These are phyloP conservation scores for Arthrobotrys sphaeroides DNA, from an alignment of 2,329 filamentous ascomycete species.

Conservation along the genomic window DNA sequence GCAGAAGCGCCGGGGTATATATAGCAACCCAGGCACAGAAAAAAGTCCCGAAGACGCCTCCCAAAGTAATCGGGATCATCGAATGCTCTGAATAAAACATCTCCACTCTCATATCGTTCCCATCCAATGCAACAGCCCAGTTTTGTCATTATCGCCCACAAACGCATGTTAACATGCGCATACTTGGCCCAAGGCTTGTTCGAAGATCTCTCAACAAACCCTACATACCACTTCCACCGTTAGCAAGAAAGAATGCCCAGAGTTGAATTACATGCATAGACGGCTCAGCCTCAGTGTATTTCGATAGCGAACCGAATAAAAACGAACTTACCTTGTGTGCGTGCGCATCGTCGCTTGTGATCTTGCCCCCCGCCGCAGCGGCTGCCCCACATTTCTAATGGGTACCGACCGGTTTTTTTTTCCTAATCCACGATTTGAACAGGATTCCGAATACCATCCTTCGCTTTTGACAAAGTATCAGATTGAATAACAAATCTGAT, in stretches of 20 bases:
- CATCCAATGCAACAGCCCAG: background rate
- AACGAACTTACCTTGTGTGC: background rate
- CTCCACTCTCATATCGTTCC: background rate
- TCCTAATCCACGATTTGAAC: too few species aligned
- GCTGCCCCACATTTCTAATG: too few species aligned
- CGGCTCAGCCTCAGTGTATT: slow-evolving; percentile 6
- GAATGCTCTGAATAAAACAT: too few species aligned
- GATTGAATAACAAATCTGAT: background rate
- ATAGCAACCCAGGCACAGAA: background rate
- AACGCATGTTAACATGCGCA: background rate
- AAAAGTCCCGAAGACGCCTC: background rate
- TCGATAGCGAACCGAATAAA: slow-evolving; percentile 14
- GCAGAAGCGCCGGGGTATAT: slow-evolving; percentile 18
- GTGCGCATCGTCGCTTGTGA: slow-evolving; percentile 30
- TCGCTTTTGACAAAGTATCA: too few species aligned
- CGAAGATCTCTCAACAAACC: slow-evolving; percentile 17
- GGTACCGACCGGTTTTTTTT: too few species aligned
- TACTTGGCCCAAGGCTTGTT: slow-evolving; percentile 26
- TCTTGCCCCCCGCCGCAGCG: slow-evolving; percentile 15
- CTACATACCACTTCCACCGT: background rate
- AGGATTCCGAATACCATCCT: background rate
- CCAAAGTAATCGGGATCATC: background rate
- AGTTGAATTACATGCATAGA: slow-evolving; percentile 1
- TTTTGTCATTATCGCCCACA: slow-evolving; percentile 17
- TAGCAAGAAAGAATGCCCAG: background rate